phyloP scores from a whole-genome alignment of 495 filamentous ascomycete species.

The Daldinia decipiens region DNA sequence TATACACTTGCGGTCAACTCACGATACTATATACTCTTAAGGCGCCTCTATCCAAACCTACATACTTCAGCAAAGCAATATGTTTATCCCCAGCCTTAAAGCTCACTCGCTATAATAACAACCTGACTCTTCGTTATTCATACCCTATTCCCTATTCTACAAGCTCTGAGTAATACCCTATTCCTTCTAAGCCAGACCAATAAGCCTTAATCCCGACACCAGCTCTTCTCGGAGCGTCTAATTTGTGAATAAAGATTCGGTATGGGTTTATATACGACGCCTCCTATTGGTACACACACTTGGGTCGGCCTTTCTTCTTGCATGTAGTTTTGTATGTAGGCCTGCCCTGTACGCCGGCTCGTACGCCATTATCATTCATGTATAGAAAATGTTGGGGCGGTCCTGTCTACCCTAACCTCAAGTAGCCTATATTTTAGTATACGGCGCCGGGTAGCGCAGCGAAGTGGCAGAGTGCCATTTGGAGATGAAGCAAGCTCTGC shows the following conservation, averaged over 20 bases:
- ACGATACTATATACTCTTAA: too few species aligned
- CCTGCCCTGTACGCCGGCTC: slow-evolving; percentile 4
- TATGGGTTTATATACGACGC: slow-evolving; percentile 1
- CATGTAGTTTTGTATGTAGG: slow-evolving; percentile 7
- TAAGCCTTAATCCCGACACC: not conserved
- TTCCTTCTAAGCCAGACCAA: not conserved
- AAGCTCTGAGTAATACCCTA: not conserved
- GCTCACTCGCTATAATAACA: not conserved
- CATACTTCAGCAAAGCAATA: not conserved
- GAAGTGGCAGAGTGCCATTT: not conserved
- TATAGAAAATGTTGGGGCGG: slow-evolving; percentile 2
- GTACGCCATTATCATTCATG: slow-evolving; percentile 6
- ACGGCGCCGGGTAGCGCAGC: not conserved
- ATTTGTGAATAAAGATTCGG: not conserved
- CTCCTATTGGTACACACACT: not conserved
- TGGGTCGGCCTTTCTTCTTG: not conserved
- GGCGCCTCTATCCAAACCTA: too few species aligned
- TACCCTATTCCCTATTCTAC: not conserved
- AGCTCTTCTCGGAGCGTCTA: not conserved
- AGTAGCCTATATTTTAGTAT: not conserved
- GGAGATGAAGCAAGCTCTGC: not conserved
- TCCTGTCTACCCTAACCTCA: not conserved
- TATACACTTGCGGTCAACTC: not conserved
- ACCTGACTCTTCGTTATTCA: not conserved
- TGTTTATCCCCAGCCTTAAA: not conserved